Conservation (phyloP, 1,284 basidiomycete genomes). For the Stereum hirsutum region DNA sequence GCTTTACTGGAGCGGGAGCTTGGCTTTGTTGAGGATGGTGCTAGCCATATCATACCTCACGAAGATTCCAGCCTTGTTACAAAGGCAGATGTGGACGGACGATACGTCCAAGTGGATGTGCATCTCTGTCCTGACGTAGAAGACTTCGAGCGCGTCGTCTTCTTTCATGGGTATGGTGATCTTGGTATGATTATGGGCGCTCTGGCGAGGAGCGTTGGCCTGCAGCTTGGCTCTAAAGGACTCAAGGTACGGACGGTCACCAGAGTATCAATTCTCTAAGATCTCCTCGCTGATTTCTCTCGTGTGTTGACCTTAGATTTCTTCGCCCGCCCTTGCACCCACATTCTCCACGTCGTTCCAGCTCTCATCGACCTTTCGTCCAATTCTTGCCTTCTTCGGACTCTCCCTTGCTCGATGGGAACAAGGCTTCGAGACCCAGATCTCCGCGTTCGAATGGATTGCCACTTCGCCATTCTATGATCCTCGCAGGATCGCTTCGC, state of each 20-base stretch:
- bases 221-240: constrained; percentile 42
- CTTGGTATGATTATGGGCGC: constrained; percentile 57
- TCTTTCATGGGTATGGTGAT: constrained; percentile 59
- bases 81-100: not conserved
- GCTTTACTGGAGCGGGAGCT: constrained; percentile 5
- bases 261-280: not conserved
- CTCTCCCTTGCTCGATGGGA: constrained; percentile 41
- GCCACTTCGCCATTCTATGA: constrained; percentile 42
- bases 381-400: constrained; percentile 46
- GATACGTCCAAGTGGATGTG: constrained; percentile 48
- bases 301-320: constrained; percentile 1
- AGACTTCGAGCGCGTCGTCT: constrained; percentile 38
- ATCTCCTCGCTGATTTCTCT: not conserved
- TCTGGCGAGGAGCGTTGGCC: constrained; percentile 38
- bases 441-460: constrained; percentile 49
- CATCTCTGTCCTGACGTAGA: constrained; percentile 41
- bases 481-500: constrained; percentile 19
- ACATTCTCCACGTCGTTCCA: constrained; percentile 27
- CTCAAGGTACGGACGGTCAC: constrained; percentile 37
- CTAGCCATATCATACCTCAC: not conserved
- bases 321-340: constrained; percentile 25
- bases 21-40: constrained; percentile 15
- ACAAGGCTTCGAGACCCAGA: constrained; percentile 42
- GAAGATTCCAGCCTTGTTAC: too few relatives aligned
- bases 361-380: constrained; percentile 28